Conservation (phyloP, 345 rosid genomes). For the Combretum micranthum region DNA sequence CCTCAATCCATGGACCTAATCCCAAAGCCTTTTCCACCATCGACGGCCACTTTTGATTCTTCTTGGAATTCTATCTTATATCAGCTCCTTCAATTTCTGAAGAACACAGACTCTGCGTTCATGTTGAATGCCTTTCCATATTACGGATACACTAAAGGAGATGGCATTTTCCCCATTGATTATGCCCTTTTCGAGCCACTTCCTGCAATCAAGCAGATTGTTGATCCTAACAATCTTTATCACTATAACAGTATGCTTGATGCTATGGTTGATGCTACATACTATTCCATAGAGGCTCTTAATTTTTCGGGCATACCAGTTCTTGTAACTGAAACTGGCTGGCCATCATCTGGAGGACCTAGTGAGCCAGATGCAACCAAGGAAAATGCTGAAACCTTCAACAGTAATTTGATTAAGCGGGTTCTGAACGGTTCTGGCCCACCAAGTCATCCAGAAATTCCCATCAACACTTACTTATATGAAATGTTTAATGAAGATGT, state of each 20-base stretch:
- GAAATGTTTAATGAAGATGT: slow-evolving; percentile 38
- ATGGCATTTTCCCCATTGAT: slow-evolving; percentile 30
- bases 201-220: slow-evolving; percentile 28
- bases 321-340: slow-evolving; percentile 37
- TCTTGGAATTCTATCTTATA: slow-evolving; percentile 20
- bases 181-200: slow-evolving; percentile 30
- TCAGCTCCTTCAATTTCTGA: slow-evolving; percentile 31
- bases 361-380: slow-evolving; percentile 30
- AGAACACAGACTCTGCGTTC: slow-evolving; percentile 25
- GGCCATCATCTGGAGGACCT: slow-evolving; percentile 33
- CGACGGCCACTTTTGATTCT: slow-evolving; percentile 30
- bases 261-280: slow-evolving; percentile 40
- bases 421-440: slow-evolving; percentile 28
- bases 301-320: slow-evolving; percentile 23
- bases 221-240: slow-evolving; percentile 37
- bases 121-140: slow-evolving; percentile 37
- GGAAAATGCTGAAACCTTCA: slow-evolving; percentile 31
- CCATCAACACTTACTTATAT: slow-evolving; percentile 26
- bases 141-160: slow-evolving; percentile 24
- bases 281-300: slow-evolving; percentile 28
- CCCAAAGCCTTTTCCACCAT: slow-evolving; percentile 34
- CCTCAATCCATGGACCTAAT: slow-evolving; percentile 32
- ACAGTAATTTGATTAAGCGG: slow-evolving; percentile 21
- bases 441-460: slow-evolving; percentile 23
- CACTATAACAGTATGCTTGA: slow-evolving; percentile 38